Conservation (phyloP, 202 grass and related monocot species). For the Carex arenaria region DNA sequence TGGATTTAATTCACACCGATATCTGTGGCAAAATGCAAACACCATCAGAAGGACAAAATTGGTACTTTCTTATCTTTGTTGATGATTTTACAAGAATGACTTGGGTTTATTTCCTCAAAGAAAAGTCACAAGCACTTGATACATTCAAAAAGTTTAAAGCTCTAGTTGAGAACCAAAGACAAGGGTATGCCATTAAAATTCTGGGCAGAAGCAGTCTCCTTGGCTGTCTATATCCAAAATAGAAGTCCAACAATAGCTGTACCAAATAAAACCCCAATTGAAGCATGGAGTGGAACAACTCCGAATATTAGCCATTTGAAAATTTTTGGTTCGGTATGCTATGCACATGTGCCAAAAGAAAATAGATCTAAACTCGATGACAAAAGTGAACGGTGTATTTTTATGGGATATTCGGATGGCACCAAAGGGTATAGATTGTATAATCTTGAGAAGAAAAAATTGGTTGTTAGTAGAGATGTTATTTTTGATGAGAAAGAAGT, state of each 20-base stretch:
- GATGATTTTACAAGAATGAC: slow-evolving; percentile 27
- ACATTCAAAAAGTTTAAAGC: slow-evolving; percentile 14
- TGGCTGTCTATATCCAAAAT: slow-evolving; percentile 11
- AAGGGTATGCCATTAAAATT: slow-evolving; percentile 20
- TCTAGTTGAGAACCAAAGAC: slow-evolving; percentile 16
- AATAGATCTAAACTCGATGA: slow-evolving; percentile 15
- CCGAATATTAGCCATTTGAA: neutral
- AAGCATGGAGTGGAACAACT: neutral
- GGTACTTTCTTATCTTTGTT: slow-evolving; percentile 6
- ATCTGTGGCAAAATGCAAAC: slow-evolving; percentile 12
- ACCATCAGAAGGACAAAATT: neutral
- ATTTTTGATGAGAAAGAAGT: slow-evolving; percentile 3
- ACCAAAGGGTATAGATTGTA: slow-evolving; percentile 23
- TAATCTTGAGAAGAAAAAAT: neutral
- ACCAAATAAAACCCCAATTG: neutral
- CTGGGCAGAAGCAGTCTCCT: slow-evolving; percentile 11
- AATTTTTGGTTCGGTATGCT: slow-evolving; percentile 3
- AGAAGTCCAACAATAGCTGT: neutral
- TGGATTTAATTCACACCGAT: slow-evolving; percentile 4
- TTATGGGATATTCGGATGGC: slow-evolving; percentile 4
- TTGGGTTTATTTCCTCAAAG: slow-evolving; percentile 29
- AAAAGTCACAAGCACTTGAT: neutral
- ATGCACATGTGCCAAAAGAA: slow-evolving; percentile 4
- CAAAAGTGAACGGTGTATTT: slow-evolving; percentile 8
- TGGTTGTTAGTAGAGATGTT: neutral